Conservation (phyloP, 345 rosid species). For the Geranium rotundifolium region DNA sequence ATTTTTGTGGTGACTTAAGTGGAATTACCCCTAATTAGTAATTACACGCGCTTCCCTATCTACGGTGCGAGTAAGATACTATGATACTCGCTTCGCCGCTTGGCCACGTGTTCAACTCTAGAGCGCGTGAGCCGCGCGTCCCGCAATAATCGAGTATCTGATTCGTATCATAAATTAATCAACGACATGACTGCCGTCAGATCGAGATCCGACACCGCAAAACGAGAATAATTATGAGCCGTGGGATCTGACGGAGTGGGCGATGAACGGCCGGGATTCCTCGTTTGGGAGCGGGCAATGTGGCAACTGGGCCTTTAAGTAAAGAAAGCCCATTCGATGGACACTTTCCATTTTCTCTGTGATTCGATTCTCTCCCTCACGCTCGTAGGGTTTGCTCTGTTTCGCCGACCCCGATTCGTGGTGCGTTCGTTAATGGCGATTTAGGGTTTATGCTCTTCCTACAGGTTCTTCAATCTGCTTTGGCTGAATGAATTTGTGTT, state of each 20-base stretch:
- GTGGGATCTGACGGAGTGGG: not conserved
- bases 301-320: not conserved
- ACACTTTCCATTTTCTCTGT: not conserved
- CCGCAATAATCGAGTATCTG: too few relatives aligned
- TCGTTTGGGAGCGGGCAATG: not conserved
- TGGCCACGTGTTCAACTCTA: too few relatives aligned
- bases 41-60: too few relatives aligned
- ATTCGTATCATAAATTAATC: too few relatives aligned
- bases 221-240: too few relatives aligned
- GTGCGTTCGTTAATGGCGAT: not conserved
- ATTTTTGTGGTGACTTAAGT: too few relatives aligned
- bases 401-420: not conserved
- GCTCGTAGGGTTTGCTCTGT: not conserved
- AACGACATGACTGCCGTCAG: too few relatives aligned
- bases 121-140: too few relatives aligned
- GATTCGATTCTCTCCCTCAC: too few relatives aligned
- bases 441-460: not conserved
- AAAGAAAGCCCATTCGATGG: not conserved
- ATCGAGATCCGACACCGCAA: not conserved
- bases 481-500: not conserved
- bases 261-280: not conserved
- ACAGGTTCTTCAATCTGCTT: not conserved
- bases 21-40: too few relatives aligned
- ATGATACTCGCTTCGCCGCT: too few relatives aligned
- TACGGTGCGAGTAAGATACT: too few relatives aligned